These are phyloP conservation scores for Protea cynaroides DNA, from an alignment of 164 flowering plant species.

Conservation along the genomic window DNA sequence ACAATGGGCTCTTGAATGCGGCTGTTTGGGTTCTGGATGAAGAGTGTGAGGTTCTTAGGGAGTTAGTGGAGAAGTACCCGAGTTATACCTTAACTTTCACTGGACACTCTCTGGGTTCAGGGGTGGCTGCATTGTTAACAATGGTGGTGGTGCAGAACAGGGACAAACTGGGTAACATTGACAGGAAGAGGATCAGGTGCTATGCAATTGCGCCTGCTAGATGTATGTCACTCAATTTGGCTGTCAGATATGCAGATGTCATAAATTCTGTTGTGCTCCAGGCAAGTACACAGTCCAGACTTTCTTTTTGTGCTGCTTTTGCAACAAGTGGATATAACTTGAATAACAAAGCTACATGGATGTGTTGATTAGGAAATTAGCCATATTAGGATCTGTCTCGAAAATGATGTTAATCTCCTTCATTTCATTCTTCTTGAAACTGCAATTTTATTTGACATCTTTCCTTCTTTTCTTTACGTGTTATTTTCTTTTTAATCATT, in stretches of 20 bases:
- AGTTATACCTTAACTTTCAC: slow-evolving; percentile 73
- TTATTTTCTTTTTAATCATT: too few relatives aligned
- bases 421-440: too few relatives aligned
- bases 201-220: slow-evolving; percentile 65
- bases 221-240: slow-evolving; percentile 64
- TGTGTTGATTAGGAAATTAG: too few relatives aligned
- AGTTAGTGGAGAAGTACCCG: slow-evolving; percentile 53
- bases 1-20: slow-evolving; percentile 91
- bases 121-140: slow-evolving; percentile 52
- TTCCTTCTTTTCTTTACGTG: too few relatives aligned
- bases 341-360: too few relatives aligned
- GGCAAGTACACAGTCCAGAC: slow-evolving; percentile 27
- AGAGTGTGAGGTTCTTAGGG: slow-evolving; percentile 57
- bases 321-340: too few relatives aligned
- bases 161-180: slow-evolving; percentile 48
- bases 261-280: slow-evolving; percentile 70
- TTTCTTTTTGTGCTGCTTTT: background rate
- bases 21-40: slow-evolving; percentile 72
- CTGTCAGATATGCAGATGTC: slow-evolving; percentile 75
- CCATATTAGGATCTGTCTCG: too few relatives aligned
- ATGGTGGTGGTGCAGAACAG: slow-evolving; percentile 49
- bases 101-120: slow-evolving; percentile 92
- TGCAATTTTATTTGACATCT: too few relatives aligned
- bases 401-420: too few relatives aligned
- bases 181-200: slow-evolving; percentile 57